Evolutionary conservation across 805 yeast genomes (phyloP), one percentile per base, ranked within the genome.

Genomic region (Ogataea pignaliae): DNA sequence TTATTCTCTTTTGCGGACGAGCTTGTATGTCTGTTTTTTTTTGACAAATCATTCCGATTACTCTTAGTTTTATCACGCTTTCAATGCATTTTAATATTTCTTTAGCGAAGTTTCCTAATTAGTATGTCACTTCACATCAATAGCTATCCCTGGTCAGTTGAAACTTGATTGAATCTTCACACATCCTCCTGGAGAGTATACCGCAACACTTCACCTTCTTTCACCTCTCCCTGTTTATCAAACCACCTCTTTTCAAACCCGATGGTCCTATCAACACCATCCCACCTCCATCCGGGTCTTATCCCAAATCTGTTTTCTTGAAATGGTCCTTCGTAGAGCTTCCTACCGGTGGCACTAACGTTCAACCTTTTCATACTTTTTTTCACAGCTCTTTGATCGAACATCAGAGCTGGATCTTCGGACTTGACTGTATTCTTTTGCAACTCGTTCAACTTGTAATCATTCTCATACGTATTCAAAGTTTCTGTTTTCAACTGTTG

Each of bases 241-340:
- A 85, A 71, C 71, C 85, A 75, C 43, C 73, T 68, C 39, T 66
- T 69, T 59, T 90, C 98, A 63, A 85, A 90, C 3, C 96, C 97
- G 58, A 84, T 90, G 0, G 95, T 81, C 46, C 98, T 68, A 63
- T 88, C 90, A 2, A 90, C 81, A 0, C 97, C 97, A 62, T 87
- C 96, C 98, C 98, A 90, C 45, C 87, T 70, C 51, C 71, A 69
- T 0, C 97, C 97, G 0, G 97, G 95, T 4, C 67, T 64, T 12
- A 90, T 81, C 2, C 75, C 75, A 62, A 87, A 90, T 45, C 98
- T 67, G 58, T 90, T 90, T 16, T 76, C 77, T 0, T 87, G 79
- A 43, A 64, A 77, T 0, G 71, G 50, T 0, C 83, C 82, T 28
- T 65, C 59, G 53, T 82, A 88, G 1, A 76, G 60, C 37, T 75